phyloP scores from a whole-genome alignment of 148 eudicot genomes.

The Gaultheria prostrata region DNA sequence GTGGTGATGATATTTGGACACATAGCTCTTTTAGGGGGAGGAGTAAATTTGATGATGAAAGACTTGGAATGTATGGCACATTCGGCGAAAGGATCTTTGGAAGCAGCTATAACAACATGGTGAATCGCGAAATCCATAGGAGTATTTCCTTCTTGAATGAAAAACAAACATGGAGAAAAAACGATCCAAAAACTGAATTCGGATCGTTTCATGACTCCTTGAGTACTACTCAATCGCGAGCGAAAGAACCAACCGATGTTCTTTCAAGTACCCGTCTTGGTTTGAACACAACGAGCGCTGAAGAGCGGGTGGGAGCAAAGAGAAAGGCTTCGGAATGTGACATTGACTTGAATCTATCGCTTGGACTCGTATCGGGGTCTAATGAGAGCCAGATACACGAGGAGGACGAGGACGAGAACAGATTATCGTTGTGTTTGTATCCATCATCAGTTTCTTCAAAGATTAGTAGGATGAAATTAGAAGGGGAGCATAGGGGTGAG shows the following conservation, averaged over 20 bases:
- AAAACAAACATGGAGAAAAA: slow-evolving; percentile 8
- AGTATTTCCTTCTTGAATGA: slow-evolving; percentile 14
- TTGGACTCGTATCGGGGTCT: slow-evolving; percentile 29
- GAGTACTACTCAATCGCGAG: background rate
- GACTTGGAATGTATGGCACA: slow-evolving; percentile 26
- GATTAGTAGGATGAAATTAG: slow-evolving; percentile 31
- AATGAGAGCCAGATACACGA: slow-evolving; percentile 5
- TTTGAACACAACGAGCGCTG: slow-evolving; percentile 4
- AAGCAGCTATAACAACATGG: slow-evolving; percentile 13
- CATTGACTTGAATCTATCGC: slow-evolving; percentile 50
- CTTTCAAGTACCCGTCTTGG: background rate
- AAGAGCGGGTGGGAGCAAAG: slow-evolving; percentile 20
- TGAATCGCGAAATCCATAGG: slow-evolving; percentile 13
- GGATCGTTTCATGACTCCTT: slow-evolving; percentile 7
- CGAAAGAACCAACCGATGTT: background rate
- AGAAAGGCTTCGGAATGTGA: slow-evolving; percentile 39
- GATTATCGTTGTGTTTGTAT: slow-evolving; percentile 36
- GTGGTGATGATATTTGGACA: slow-evolving; percentile 28
- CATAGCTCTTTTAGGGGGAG: slow-evolving; percentile 25
- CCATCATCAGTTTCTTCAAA: slow-evolving; percentile 35
- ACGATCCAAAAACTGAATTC: background rate
- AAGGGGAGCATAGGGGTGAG: slow-evolving; percentile 9
- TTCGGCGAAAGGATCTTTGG: slow-evolving; percentile 25
- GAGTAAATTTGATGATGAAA: slow-evolving; percentile 16
- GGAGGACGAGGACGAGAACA: slow-evolving; percentile 20